phyloP scores from a whole-genome alignment of 2,329 filamentous ascomycete species.

The Fusarium penzigii region DNA sequence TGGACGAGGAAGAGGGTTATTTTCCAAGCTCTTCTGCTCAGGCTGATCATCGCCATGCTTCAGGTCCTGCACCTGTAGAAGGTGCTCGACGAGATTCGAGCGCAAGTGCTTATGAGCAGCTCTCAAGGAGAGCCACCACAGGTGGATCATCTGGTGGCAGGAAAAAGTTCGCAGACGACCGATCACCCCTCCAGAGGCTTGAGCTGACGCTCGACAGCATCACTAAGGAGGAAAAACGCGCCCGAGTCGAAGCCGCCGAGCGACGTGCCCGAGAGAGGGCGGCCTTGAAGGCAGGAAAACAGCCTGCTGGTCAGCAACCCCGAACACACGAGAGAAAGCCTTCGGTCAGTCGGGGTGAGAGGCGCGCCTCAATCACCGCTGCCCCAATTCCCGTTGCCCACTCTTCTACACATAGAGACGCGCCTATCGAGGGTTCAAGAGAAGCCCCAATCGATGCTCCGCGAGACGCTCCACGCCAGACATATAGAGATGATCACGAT shows the following conservation, averaged over 20 bases:
- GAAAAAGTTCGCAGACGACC: slow-evolving; percentile 72
- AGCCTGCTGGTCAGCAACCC: slow-evolving; percentile 18
- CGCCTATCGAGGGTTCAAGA: slow-evolving; percentile 8
- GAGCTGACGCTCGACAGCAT: slow-evolving; percentile 89
- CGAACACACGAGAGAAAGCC: slow-evolving; percentile 27
- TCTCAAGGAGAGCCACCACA: slow-evolving; percentile 41
- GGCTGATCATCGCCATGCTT: slow-evolving; percentile 18
- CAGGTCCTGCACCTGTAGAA: slow-evolving; percentile 21
- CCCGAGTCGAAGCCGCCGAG: slow-evolving; percentile 81
- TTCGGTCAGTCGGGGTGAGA: slow-evolving; percentile 17
- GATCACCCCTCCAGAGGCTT: slow-evolving; percentile 89
- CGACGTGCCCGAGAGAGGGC: slow-evolving; percentile 65
- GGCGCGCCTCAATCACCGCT: slow-evolving; percentile 13
- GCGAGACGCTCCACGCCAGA: not conserved
- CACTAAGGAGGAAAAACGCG: slow-evolving; percentile 93
- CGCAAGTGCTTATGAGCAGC: slow-evolving; percentile 20
- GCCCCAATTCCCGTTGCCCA: slow-evolving; percentile 16
- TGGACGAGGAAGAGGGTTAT: slow-evolving; percentile 27
- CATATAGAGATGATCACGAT: not conserved
- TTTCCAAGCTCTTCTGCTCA: slow-evolving; percentile 24
- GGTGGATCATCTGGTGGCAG: slow-evolving; percentile 45
- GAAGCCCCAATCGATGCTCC: slow-evolving; percentile 13
- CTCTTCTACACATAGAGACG: slow-evolving; percentile 15
- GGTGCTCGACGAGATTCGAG: slow-evolving; percentile 25
- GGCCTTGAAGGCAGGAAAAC: slow-evolving; percentile 39